Base-by-base conservation (phyloP, 2,329 filamentous ascomycete species). In the Alternaria longipes region DNA sequence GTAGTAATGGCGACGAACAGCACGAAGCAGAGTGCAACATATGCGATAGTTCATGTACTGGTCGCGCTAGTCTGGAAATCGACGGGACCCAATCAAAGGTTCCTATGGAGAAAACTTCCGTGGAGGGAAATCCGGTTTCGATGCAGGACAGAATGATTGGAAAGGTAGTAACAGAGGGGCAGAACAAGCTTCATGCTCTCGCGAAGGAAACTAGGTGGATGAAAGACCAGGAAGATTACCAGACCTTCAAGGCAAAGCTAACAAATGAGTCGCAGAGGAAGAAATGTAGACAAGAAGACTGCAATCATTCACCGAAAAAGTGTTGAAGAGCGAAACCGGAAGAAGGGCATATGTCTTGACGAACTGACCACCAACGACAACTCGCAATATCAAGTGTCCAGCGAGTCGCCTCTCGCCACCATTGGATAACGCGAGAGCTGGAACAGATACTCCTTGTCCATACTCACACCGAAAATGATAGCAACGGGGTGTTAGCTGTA, bases 381-480 rank as follows among this genome's bases (percentile, higher is more conserved):
- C 3, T 32, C 0, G 6, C 6, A 1, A 32, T 20, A 14, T 18
- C 26, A 1, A 4, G 30, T n/a, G 2, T 8, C 0, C 26, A 47
- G 45, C n/a, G 18, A 8, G 3, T 7, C 14, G 16, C 7, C 7
- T 38, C 16, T 6, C 16, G 34, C 16, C 34, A 9, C 16, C 34
- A 18, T 9, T 14, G 16, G 16, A n/a, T n/a, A 6, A 38, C 3
- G 34, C n/a, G 14, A 0, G 7, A n/a, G 34, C 16, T 38, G 16
- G 34, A 20, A n/a, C n/a, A 20, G 1, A 20, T 11, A 40, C 38
- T 40, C n/a, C n/a, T 12, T 40, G 38, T 18, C 38, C 3, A n/a
- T 3, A n/a, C 9, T 11, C n/a, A 8, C 38, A 8, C 9, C 24
- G 24, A 0, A 2, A 2, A 26, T 0, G 24, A 0, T 26, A 26